These are phyloP conservation scores for Plasmodium berghei DNA, from an alignment of 169 alveolate species.

Conservation along the genomic window DNA sequence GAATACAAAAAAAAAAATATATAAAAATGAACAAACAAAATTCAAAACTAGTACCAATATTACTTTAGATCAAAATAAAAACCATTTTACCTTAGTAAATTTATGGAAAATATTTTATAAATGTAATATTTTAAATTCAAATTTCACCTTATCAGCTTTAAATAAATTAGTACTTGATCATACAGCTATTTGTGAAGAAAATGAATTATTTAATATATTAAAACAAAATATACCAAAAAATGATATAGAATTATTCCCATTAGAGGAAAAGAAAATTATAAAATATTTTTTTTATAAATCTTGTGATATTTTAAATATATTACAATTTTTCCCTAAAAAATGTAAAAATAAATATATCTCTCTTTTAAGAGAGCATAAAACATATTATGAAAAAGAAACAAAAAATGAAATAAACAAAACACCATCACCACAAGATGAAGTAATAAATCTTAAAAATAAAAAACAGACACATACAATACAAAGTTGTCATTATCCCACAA, in stretches of 20 bases:
- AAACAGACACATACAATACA: no score
- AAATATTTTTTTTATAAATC: slow-evolving; percentile 8
- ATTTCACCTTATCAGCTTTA: slow-evolving; percentile 16
- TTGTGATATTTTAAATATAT: no score
- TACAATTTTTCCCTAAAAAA: no score
- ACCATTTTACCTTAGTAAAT: slow-evolving; percentile 11
- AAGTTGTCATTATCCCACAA: no score
- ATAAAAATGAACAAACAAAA: not conserved
- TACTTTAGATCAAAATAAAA: not conserved
- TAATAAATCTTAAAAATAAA: no score
- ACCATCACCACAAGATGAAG: no score
- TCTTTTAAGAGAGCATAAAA: no score
- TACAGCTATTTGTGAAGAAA: not conserved
- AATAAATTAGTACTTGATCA: slow-evolving; percentile 29
- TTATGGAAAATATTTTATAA: slow-evolving; percentile 52
- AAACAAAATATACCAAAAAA: not conserved
- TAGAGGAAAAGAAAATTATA: slow-evolving; percentile 30
- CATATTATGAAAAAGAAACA: no score
- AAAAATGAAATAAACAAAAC: no score
- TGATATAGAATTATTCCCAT: not conserved
- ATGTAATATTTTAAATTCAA: slow-evolving; percentile 13
- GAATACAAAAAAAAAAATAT: not conserved
- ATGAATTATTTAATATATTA: not conserved
- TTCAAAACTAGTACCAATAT: not conserved
- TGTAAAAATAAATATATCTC: no score